Evolutionary conservation across 2,329 filamentous ascomycete species (phyloP), one percentile per base, ranked within the genome.

Genomic region (Verticillium albo-atrum): DNA sequence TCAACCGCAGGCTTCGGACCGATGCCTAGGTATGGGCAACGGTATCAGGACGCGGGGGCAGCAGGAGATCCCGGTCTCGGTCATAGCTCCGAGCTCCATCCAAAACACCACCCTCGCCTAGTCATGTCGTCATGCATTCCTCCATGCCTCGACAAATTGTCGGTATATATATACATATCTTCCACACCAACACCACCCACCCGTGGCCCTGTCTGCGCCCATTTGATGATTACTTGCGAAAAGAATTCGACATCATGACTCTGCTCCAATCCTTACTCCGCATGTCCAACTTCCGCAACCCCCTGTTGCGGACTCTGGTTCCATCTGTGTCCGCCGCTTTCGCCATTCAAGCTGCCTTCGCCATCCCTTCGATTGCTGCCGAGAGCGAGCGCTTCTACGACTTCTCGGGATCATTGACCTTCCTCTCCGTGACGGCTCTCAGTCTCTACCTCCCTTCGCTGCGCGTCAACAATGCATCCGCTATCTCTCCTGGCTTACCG

Each of bases 301-400:
- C 87, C 1, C 81, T 90, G 60, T 77, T 89, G 14, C 79, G 85
- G 51, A 88, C 84, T 1, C 73, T 88, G 10, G 76, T 89, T 2
- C 88, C 87, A 2, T 81, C 81, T 35, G 79, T 89, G 14, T 81
- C 81, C 6, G 80, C 87, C 10, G 86, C 86, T 2, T 86, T 86
- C 65, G 83, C 82, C 2, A 76, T 90, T 54, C 88, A 90, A 74
- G 77, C 81, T 9, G 83, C 80, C 47, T 82, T 85, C 6, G 87
- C 84, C 4, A 69, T 87, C 2, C 88, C 88, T 5, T 88, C 85
- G 6, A 84, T 89, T 61, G 63, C 80, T 27, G 75, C 77, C 32
- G 80, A 85, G 66, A 82, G 83, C 6, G 88, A 90, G 68, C 81
- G 83, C 37, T 89, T 88, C 76, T 90, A 88, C 70, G 88, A 90